These are phyloP conservation scores for Mortierella sp. DNA, from an alignment of 371 early-diverging fungal species.

Conservation along the genomic window DNA sequence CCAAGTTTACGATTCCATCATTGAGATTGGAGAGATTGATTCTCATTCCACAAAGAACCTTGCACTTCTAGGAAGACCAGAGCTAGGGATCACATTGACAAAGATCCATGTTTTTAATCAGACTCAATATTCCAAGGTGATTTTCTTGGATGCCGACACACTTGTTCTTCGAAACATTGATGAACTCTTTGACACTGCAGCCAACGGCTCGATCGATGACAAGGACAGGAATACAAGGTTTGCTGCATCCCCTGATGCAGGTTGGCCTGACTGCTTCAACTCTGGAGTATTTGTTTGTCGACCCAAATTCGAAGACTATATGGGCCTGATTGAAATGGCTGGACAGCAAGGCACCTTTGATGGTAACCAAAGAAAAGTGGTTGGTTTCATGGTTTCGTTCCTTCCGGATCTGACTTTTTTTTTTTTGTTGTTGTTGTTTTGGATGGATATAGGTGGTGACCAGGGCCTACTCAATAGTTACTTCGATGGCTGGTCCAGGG, in stretches of 20 bases:
- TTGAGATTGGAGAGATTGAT: conserved; percentile 70
- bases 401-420: neutral
- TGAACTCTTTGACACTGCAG: conserved; percentile 76
- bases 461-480: conserved; percentile 94
- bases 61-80: conserved; percentile 85
- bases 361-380: conserved; percentile 59
- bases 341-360: conserved; percentile 79
- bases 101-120: conserved; percentile 90
- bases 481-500: conserved; percentile 84
- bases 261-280: conserved; percentile 97
- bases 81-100: conserved; percentile 89
- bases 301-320: conserved; percentile 71
- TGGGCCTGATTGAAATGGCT: conserved; percentile 68
- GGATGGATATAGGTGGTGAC: conserved; percentile 81
- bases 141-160: conserved; percentile 94
- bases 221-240: conserved; percentile 66
- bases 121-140: conserved; percentile 73
- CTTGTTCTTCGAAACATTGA: conserved; percentile 86
- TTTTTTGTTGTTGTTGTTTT: conserved; percentile 15
- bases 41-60: conserved; percentile 72
- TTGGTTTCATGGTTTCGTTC: neutral
- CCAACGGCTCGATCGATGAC: conserved; percentile 58
- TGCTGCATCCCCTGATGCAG: conserved; percentile 87
- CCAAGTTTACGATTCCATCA: conserved; percentile 73
- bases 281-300: conserved; percentile 92